These are phyloP conservation scores for Saccharomyces paradoxus DNA, from an alignment of 805 yeast species.

Conservation along the genomic window DNA sequence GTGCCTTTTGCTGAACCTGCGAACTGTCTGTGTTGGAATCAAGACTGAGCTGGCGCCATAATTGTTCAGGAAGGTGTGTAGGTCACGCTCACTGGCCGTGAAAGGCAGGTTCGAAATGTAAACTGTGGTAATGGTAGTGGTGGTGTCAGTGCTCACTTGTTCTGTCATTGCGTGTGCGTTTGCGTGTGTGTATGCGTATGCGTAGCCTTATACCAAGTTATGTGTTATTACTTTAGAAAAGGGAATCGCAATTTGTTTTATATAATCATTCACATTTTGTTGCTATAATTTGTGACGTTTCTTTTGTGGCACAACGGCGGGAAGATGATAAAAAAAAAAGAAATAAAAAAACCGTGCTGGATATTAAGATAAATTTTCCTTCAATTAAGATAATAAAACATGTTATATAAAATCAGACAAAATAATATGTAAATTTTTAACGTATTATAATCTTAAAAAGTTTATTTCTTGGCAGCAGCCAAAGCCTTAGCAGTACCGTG, in stretches of 20 bases:
- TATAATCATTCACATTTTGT: background rate
- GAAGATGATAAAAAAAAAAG: background rate
- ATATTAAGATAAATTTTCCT: background rate
- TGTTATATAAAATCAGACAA: background rate
- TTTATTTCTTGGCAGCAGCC: constrained; percentile 46
- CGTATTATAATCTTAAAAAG: background rate
- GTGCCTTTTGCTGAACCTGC: constrained; percentile 35
- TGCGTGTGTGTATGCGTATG: background rate
- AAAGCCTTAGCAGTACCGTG: constrained; percentile 95
- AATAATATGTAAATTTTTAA: background rate
- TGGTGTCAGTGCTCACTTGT: background rate
- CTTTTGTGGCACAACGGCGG: background rate
- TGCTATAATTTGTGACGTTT: background rate
- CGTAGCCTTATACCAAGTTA: background rate
- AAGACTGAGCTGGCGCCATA: constrained; percentile 39
- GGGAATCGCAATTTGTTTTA: background rate
- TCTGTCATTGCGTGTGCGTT: background rate
- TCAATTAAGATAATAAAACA: background rate
- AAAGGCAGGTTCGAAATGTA: constrained; percentile 49
- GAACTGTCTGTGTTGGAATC: constrained; percentile 47
- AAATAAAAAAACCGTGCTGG: background rate
- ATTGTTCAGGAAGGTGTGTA: constrained; percentile 37
- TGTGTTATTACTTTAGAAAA: no score
- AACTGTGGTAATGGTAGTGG: constrained; percentile 29
- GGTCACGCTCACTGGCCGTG: constrained; percentile 45